Conservation (phyloP, 345 rosid species). For the Boechera divaricarpa region DNA sequence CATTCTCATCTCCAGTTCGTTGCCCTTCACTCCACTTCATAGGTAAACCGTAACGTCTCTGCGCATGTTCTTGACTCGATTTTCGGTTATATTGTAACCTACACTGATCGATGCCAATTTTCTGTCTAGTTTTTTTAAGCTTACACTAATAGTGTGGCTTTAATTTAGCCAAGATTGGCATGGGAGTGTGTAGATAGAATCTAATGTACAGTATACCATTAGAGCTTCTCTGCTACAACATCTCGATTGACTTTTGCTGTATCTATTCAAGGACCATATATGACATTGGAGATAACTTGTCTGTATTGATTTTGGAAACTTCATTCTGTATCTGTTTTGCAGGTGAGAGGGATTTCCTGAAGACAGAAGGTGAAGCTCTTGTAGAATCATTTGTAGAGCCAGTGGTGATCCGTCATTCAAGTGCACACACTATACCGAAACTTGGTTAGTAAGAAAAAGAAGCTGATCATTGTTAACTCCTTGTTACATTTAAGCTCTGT, state of each 20-base stretch:
- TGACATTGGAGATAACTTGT: not conserved
- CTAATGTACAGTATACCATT: constrained; percentile 1
- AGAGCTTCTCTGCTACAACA: constrained; percentile 7
- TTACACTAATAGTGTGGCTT: not conserved
- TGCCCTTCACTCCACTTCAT: constrained; percentile 70
- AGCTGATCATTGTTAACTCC: not conserved
- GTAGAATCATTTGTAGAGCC: constrained; percentile 58
- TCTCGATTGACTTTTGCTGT: not conserved
- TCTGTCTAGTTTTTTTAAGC: not conserved
- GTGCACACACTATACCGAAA: constrained; percentile 55
- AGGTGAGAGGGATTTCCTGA: constrained; percentile 63
- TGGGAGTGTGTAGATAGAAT: not conserved
- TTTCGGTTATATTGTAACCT: not conserved
- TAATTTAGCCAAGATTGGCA: constrained; percentile 9
- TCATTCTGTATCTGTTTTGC: constrained; percentile 21
- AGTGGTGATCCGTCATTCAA: constrained; percentile 58
- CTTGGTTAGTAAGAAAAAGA: constrained; percentile 48
- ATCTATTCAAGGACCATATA: not conserved
- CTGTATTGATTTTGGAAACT: constrained; percentile 11
- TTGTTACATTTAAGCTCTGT: not conserved
- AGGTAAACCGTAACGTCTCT: constrained; percentile 45
- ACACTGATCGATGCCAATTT: not conserved
- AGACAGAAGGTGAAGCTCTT: constrained; percentile 46
- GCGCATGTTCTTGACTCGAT: not conserved
- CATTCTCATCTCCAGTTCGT: constrained; percentile 55